Evolutionary conservation across 2,329 filamentous ascomycete species (phyloP).

Genomic region (Beauveria sp.): DNA sequence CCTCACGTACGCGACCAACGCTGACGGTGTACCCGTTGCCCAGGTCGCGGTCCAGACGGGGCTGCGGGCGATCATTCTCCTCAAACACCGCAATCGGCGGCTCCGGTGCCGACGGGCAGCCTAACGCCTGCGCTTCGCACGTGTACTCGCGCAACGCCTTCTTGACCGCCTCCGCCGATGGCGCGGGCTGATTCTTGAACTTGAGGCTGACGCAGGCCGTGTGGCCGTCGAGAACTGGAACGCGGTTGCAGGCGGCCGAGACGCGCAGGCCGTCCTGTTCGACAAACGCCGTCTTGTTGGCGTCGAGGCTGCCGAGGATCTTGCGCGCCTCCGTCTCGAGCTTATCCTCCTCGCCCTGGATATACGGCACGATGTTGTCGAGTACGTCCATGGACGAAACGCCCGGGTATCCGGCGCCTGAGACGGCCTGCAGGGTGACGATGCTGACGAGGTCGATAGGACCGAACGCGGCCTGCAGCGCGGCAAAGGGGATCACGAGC

Average conservation of each 20-base stretch:
- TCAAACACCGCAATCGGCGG: slow-evolving; percentile 84
- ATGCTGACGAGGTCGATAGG: slow-evolving; percentile 68
- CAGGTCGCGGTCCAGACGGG: slow-evolving; percentile 78
- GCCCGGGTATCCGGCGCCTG: slow-evolving; percentile 83
- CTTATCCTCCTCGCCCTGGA: slow-evolving; percentile 92
- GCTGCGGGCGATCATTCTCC: slow-evolving; percentile 83
- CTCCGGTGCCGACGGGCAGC: slow-evolving; percentile 78
- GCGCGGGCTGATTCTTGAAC: slow-evolving; percentile 69
- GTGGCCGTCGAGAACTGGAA: slow-evolving; percentile 92
- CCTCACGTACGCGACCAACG: slow-evolving; percentile 78
- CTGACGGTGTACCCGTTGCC: slow-evolving; percentile 83
- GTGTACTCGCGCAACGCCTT: slow-evolving; percentile 73
- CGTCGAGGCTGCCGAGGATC: slow-evolving; percentile 74
- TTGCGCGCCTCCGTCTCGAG: slow-evolving; percentile 91
- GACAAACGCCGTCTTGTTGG: slow-evolving; percentile 63
- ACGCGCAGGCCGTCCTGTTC: slow-evolving; percentile 70
- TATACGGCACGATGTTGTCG: slow-evolving; percentile 93
- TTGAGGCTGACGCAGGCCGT: slow-evolving; percentile 86
- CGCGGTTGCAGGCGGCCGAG: slow-evolving; percentile 84
- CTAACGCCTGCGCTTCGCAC: slow-evolving; percentile 72
- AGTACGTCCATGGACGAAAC: slow-evolving; percentile 92
- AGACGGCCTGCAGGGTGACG: slow-evolving; percentile 92
- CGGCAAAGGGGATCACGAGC: slow-evolving; percentile 88
- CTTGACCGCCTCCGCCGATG: slow-evolving; percentile 68
- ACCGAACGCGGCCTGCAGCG: slow-evolving; percentile 79